Evolutionary conservation across 805 yeast species (phyloP).

Genomic region (Teunomyces kruisii): DNA sequence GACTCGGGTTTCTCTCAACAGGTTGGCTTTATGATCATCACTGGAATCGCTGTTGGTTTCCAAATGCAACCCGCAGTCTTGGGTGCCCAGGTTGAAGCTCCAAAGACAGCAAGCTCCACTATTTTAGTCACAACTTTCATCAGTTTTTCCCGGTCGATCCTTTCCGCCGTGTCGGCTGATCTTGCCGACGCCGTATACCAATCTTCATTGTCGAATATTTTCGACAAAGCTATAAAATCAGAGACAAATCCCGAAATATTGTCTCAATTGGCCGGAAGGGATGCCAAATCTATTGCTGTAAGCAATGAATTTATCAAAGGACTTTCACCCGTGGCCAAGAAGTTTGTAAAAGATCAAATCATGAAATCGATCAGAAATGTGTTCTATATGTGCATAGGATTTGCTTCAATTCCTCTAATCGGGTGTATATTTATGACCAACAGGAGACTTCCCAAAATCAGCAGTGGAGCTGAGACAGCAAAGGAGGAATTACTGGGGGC

Average conservation of each 20-base stretch:
- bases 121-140: conserved; percentile 48
- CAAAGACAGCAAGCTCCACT: conserved; percentile 49
- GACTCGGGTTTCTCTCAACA: conserved; percentile 34
- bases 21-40: conserved; percentile 46
- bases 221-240: conserved; percentile 5
- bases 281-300: conserved; percentile 13
- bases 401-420: conserved; percentile 30
- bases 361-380: conserved; percentile 40
- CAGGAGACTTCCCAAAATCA: conserved; percentile 35
- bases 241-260: conserved; percentile 12
- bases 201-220: conserved; percentile 17
- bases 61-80: conserved; percentile 47
- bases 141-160: conserved; percentile 45
- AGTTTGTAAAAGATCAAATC: conserved; percentile 27
- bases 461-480: background rate
- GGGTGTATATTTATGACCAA: conserved; percentile 38
- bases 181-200: conserved; percentile 45
- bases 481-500: background rate
- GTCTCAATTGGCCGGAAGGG: conserved; percentile 16
- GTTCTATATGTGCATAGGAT: conserved; percentile 41
- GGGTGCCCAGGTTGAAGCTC: conserved; percentile 49
- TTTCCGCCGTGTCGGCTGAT: conserved; percentile 45
- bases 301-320: conserved; percentile 12
- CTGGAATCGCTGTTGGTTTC: conserved; percentile 50
- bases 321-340: conserved; percentile 21